phyloP scores from a whole-genome alignment of 768 basidiomycete genomes.

The Hortiboletus campestris region DNA sequence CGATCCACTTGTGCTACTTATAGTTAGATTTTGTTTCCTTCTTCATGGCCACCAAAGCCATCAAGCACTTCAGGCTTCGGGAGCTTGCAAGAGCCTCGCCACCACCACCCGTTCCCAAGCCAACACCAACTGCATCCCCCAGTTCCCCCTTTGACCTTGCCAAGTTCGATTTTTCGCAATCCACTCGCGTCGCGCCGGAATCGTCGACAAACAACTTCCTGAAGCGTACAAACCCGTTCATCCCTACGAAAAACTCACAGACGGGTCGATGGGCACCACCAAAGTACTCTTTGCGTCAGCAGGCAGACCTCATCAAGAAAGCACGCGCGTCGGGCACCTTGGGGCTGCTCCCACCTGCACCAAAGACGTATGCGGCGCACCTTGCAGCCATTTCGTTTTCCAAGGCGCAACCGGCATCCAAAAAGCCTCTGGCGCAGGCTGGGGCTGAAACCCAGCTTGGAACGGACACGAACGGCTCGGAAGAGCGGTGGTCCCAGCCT shows the following conservation, averaged over 20 bases:
- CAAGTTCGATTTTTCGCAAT: slow-evolving; percentile 22
- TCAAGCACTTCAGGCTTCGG: slow-evolving; percentile 28
- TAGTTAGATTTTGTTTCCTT: not conserved
- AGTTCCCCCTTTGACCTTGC: slow-evolving; percentile 13
- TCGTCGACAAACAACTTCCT: slow-evolving; percentile 10
- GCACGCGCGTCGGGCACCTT: slow-evolving; percentile 55
- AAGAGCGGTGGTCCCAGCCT: slow-evolving; percentile 21
- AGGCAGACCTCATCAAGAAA: slow-evolving; percentile 75
- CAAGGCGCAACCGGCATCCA: slow-evolving; percentile 11
- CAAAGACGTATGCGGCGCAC: slow-evolving; percentile 44
- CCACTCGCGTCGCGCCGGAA: not conserved
- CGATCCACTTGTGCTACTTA: too few relatives aligned
- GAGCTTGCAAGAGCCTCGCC: slow-evolving; percentile 20
- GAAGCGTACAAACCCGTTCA: slow-evolving; percentile 60
- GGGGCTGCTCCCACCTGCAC: slow-evolving; percentile 66
- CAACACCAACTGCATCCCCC: not conserved
- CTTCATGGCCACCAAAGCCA: slow-evolving; percentile 23
- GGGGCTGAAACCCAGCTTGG: not conserved
- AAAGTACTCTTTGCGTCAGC: slow-evolving; percentile 69
- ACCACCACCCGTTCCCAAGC: slow-evolving; percentile 28
- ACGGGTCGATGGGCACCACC: slow-evolving; percentile 68
- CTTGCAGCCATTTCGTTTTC: slow-evolving; percentile 21
- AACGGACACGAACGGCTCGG: not conserved
- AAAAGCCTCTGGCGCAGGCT: slow-evolving; percentile 3
- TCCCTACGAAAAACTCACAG: slow-evolving; percentile 57